Evolutionary conservation across 1,139 yeast genomes (phyloP).

Genomic region (Entelexis paramagnoliae): DNA sequence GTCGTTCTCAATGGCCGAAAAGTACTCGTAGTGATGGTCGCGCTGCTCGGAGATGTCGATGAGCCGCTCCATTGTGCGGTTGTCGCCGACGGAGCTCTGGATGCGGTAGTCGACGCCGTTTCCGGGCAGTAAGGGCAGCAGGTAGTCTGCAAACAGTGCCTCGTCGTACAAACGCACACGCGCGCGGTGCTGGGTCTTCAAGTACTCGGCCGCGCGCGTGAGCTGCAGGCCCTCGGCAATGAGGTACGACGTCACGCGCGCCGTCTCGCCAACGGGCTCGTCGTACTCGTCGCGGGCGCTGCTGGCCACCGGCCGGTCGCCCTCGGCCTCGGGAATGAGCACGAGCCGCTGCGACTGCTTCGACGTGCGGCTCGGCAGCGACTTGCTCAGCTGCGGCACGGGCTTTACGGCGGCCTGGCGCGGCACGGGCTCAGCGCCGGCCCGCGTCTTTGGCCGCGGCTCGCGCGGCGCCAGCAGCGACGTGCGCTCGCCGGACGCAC

Average conservation of each 20-base stretch:
- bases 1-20: slow-evolving; percentile 37
- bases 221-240: slow-evolving; percentile 74
- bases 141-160: slow-evolving; percentile 80
- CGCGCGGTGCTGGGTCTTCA: slow-evolving; percentile 63
- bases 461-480: neutral
- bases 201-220: slow-evolving; percentile 50
- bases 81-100: slow-evolving; percentile 57
- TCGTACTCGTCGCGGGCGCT: neutral
- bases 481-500: neutral
- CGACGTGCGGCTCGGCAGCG: slow-evolving; percentile 76
- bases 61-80: slow-evolving; percentile 61
- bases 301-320: neutral
- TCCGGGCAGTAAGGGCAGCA: slow-evolving; percentile 80
- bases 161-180: slow-evolving; percentile 84
- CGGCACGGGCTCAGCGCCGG: neutral
- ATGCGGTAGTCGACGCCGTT: slow-evolving; percentile 67
- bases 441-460: neutral
- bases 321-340: slow-evolving; percentile 50
- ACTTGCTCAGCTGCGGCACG: slow-evolving; percentile 39
- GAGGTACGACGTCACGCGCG: slow-evolving; percentile 78
- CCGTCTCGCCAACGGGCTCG: slow-evolving; percentile 45
- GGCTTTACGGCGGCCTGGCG: slow-evolving; percentile 11
- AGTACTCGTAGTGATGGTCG: slow-evolving; percentile 85
- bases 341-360: slow-evolving; percentile 79
- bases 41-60: slow-evolving; percentile 73